Evolutionary conservation across 495 filamentous ascomycete genomes (phyloP), one percentile per base, ranked within the genome.

Genomic region (Astrothelium macrocarpum): DNA sequence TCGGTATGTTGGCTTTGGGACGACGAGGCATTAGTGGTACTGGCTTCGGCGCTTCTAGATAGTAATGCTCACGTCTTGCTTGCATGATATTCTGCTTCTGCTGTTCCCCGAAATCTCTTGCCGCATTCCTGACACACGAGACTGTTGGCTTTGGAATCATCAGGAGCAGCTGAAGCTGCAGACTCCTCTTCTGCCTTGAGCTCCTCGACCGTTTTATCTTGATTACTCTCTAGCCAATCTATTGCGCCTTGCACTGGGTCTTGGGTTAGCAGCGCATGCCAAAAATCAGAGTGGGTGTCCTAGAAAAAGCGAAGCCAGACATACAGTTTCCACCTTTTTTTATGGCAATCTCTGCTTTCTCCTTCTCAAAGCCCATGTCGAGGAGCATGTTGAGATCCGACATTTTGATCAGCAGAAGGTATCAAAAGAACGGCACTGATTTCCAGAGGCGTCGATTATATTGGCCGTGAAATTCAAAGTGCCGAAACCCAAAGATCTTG

Each of bases 321-420:
- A 77, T 74, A 92, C 91, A 72, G 59, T 86, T 85, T 59, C 89
- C 87, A 34, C 85, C 81, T 71, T 88, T 88, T 71, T 90, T 86
- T 61, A 95, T 79, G 36, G 95, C 94, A 23, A 97, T 72, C 74
- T 90, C 82, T 36, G 90, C 88, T 68, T 86, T 81, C 66, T 88
- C 84, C 70, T 84, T 80, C 64, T 95, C 90, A 67, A 98, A 98
- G 70, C 94, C 94, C 92, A 97, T 97, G 62, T 95, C 91, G 68
- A 95, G 72, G 71, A 98, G 87, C 69, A 86, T 80, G 14, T 93
- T 84, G 20, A 95, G 79, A 71, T 95, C 89, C 42, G 87, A 82
- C 32, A 56, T 56, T 29, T 26, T 56, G 49, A 56, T 10, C 7
- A 28, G 49, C 12, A 7, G 49, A 56, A 29, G 7, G 26, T 9